Evolutionary conservation across 495 filamentous ascomycete genomes (phyloP).

Genomic region (Penicillium turbatum): DNA sequence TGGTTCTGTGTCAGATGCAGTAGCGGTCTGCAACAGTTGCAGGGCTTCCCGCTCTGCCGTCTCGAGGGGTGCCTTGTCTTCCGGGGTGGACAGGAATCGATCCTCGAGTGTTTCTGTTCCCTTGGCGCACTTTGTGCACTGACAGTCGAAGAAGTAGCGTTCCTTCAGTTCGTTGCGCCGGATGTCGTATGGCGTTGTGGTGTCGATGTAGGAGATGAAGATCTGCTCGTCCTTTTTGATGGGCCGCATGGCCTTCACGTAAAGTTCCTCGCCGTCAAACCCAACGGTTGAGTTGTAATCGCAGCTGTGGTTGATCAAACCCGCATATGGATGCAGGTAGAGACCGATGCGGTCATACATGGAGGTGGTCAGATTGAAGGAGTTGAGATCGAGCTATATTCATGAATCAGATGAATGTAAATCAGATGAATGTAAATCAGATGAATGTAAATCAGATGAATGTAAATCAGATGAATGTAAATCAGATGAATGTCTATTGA

Average conservation of each 20-base stretch:
- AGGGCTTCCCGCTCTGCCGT: constrained; percentile 24
- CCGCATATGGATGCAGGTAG: constrained; percentile 53
- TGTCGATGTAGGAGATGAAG: constrained; percentile 65
- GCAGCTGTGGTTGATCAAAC: constrained; percentile 68
- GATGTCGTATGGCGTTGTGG: constrained; percentile 43
- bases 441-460: background rate
- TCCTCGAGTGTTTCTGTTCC: constrained; percentile 26
- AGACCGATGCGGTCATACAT: constrained; percentile 59
- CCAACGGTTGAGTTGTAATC: constrained; percentile 61
- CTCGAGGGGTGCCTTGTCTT: constrained; percentile 16
- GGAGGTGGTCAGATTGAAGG: constrained; percentile 56
- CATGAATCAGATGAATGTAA: background rate
- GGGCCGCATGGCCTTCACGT: constrained; percentile 40
- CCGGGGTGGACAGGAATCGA: constrained; percentile 3
- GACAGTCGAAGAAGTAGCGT: constrained; percentile 64
- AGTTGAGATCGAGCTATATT: constrained; percentile 50
- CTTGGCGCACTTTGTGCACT: constrained; percentile 50
- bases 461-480: background rate
- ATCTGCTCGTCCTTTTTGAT: constrained; percentile 58
- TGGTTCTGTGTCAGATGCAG: constrained; percentile 12
- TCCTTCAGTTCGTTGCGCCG: constrained; percentile 51
- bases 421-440: constrained; percentile 3
- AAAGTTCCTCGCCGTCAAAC: constrained; percentile 52
- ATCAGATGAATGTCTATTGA: constrained; percentile 1
- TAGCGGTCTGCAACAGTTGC: constrained; percentile 23